phyloP scores from a whole-genome alignment of 1,284 basidiomycete genomes.

The Puccinia triticina region DNA sequence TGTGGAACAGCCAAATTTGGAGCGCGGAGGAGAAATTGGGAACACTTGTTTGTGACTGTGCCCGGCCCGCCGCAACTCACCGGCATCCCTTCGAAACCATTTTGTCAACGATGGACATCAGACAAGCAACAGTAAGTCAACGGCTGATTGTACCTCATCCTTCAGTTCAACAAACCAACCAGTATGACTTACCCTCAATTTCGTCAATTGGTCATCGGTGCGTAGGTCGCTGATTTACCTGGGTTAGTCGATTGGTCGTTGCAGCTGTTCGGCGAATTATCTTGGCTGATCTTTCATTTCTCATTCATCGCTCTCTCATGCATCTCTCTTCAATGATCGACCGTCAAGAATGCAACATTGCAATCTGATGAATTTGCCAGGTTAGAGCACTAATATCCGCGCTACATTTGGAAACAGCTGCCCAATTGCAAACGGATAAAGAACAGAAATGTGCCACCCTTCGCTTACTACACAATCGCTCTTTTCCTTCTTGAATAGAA shows the following conservation, averaged over 20 bases:
- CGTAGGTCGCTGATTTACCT: slow-evolving; percentile 29
- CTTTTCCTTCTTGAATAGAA: not conserved
- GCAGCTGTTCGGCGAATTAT: not conserved
- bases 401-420: not conserved
- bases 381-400: not conserved
- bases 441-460: too few relatives aligned
- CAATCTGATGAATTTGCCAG: slow-evolving; percentile 46
- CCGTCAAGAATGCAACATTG: slow-evolving; percentile 43
- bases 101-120: slow-evolving; percentile 35
- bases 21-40: too few relatives aligned
- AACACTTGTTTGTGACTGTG: too few relatives aligned
- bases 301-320: not conserved
- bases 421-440: not conserved
- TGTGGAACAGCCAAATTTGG: too few relatives aligned
- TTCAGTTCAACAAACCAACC: slow-evolving; percentile 17
- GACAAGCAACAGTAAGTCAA: slow-evolving; percentile 44
- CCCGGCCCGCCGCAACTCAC: too few relatives aligned
- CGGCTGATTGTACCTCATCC: not conserved
- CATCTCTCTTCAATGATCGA: too few relatives aligned
- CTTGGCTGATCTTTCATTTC: not conserved
- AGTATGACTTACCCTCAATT: too few relatives aligned
- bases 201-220: too few relatives aligned
- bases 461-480: not conserved
- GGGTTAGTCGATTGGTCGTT: slow-evolving; percentile 2
- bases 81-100: not conserved